phyloP scores from a whole-genome alignment of 257 asterid species.

The Petunia axillaris region DNA sequence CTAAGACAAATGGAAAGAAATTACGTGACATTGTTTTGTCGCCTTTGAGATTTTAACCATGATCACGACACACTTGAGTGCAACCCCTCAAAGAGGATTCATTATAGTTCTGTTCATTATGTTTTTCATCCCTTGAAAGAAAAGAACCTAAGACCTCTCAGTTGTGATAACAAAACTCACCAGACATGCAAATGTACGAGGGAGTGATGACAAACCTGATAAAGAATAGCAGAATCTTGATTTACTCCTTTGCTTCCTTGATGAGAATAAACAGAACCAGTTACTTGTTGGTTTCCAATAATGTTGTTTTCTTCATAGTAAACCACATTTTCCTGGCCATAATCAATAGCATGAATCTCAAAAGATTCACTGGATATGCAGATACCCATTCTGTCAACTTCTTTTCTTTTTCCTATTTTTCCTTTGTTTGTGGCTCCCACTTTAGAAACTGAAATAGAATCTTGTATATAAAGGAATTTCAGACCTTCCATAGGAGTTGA shows the following conservation, averaged over 20 bases:
- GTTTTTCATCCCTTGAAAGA: conserved; percentile 37
- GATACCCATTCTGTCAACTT: conserved; percentile 54
- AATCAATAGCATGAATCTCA: conserved; percentile 56
- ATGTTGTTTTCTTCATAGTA: conserved; percentile 40
- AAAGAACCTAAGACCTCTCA: conserved; percentile 4
- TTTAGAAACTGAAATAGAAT: conserved; percentile 28
- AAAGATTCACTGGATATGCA: conserved; percentile 68
- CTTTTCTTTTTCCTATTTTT: not conserved
- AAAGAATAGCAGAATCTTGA: conserved; percentile 78
- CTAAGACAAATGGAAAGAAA: conserved; percentile 58
- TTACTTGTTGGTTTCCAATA: not conserved
- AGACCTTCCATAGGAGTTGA: conserved; percentile 6
- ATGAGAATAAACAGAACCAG: conserved; percentile 62
- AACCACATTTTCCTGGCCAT: conserved; percentile 61
- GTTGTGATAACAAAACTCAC: conserved; percentile 24
- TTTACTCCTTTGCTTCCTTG: conserved; percentile 72
- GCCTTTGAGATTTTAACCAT: no score
- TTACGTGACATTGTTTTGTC: no score
- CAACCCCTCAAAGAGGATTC: no score
- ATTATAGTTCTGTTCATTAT: no score
- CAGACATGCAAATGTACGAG: not conserved
- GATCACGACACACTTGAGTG: no score
- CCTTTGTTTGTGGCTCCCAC: not conserved
- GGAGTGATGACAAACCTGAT: conserved; percentile 46
- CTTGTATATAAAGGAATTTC: not conserved